Conservation (phyloP, 768 basidiomycete species). For the Cystobasidium onofrii region DNA sequence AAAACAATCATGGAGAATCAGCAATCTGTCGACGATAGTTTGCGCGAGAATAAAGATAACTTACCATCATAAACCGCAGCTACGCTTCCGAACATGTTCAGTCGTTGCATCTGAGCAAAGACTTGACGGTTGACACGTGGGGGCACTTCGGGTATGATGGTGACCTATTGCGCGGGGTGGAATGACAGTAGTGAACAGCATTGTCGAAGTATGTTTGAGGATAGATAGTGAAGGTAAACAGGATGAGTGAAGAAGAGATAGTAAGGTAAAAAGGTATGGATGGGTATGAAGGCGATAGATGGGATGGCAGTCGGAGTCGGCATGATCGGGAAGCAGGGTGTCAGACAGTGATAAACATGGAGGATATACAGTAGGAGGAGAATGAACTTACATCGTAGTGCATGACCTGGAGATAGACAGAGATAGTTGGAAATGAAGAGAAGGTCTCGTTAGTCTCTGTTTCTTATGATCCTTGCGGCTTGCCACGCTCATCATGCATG, state of each 20-base stretch:
- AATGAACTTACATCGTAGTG: slow-evolving; percentile 28
- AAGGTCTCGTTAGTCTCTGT: background rate
- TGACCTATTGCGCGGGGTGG: background rate
- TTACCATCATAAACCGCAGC: slow-evolving; percentile 31
- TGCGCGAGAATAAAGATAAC: background rate
- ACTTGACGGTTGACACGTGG: slow-evolving; percentile 13
- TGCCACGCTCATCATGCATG: background rate
- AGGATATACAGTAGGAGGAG: background rate
- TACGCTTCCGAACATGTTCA: background rate
- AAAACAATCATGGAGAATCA: background rate
- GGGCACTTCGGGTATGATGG: slow-evolving; percentile 4
- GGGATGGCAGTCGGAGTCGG: background rate
- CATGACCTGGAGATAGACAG: background rate
- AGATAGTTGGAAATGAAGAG: background rate
- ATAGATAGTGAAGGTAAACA: background rate
- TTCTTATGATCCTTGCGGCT: background rate
- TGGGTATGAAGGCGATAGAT: background rate
- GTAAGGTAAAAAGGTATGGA: background rate
- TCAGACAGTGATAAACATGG: background rate
- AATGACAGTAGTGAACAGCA: too few species aligned
- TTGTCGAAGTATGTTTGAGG: too few species aligned
- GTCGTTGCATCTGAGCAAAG: background rate
- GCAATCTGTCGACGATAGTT: background rate
- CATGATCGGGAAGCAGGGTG: background rate
- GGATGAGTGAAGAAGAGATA: background rate